Percentiles rank a stretch among this genome's conserved stretches.
These are phyloP conservation scores for Euphorbia pulcherrima DNA, from an alignment of 345 rosid species.

Conservation along the genomic window DNA sequence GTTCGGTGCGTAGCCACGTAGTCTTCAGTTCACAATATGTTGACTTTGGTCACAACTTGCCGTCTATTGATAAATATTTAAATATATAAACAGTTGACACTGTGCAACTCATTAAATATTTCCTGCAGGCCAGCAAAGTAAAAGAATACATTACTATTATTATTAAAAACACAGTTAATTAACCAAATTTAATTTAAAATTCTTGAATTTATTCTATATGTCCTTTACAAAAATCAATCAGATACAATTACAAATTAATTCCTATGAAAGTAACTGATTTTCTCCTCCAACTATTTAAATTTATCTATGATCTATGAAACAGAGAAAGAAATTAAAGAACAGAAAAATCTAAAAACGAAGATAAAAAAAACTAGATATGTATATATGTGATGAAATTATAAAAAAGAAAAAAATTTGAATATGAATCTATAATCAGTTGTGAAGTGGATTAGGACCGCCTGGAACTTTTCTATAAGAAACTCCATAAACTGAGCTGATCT, in stretches of 20 bases:
- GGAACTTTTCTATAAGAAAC: constrained; percentile 47
- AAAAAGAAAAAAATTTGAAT: background rate
- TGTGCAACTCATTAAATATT: background rate
- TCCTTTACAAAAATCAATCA: constrained; percentile 4
- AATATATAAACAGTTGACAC: too few species aligned
- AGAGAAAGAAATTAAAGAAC: background rate
- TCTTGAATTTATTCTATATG: background rate
- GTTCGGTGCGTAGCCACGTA: background rate
- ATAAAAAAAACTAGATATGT: background rate
- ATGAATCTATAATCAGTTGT: constrained; percentile 36
- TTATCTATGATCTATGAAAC: constrained; percentile 26
- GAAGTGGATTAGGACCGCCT: constrained; percentile 57
- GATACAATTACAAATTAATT: background rate
- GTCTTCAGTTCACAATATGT: background rate
- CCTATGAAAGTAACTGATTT: constrained; percentile 8
- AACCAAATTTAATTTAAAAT: background rate
- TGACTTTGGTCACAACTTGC: background rate
- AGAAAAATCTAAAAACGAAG: background rate
- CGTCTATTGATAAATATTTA: background rate
- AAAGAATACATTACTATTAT: background rate
- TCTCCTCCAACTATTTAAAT: constrained; percentile 15
- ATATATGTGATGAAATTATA: constrained; percentile 27
- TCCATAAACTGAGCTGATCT: constrained; percentile 27
- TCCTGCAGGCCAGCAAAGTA: background rate
- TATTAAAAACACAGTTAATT: background rate